Conservation (phyloP, 306 rosid genomes). For the Alnus glutinosa region DNA sequence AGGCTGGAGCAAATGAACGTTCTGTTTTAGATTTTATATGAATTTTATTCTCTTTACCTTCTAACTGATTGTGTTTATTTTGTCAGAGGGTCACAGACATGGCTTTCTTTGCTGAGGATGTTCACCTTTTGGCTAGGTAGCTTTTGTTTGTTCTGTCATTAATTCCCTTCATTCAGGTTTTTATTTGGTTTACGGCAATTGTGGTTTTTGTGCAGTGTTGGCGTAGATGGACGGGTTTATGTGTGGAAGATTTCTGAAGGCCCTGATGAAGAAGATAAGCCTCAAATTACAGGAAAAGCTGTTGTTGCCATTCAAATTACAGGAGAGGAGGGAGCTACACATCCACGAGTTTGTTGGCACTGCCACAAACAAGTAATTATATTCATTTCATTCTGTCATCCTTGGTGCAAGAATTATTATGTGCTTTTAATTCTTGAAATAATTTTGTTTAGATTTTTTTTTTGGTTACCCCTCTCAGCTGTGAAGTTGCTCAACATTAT, state of each 20-base stretch:
- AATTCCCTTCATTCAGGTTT: slow-evolving; percentile 2
- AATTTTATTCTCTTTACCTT: slow-evolving; percentile 19
- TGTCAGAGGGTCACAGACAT: slow-evolving; percentile 98
- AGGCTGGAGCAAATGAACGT: neutral
- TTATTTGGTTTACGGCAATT: slow-evolving; percentile 27
- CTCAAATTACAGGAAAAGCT: slow-evolving; percentile 80
- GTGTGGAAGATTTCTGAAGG: slow-evolving; percentile 98
- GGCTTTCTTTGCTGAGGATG: slow-evolving; percentile 99
- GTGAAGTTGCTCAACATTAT: slow-evolving; percentile 10
- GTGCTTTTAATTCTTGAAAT: slow-evolving; percentile 14
- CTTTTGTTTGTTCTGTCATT: slow-evolving; percentile 21
- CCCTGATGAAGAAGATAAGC: slow-evolving; percentile 88
- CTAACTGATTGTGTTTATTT: slow-evolving; percentile 24
- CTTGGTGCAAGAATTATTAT: slow-evolving; percentile 8
- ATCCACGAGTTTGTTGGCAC: slow-evolving; percentile 98
- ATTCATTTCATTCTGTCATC: slow-evolving; percentile 6
- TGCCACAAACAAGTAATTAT: slow-evolving; percentile 89
- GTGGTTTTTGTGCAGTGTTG: slow-evolving; percentile 61
- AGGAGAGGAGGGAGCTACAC: slow-evolving; percentile 73
- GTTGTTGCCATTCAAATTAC: slow-evolving; percentile 73
- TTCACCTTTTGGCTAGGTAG: slow-evolving; percentile 97
- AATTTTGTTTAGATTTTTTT: neutral
- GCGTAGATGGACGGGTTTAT: slow-evolving; percentile 82
- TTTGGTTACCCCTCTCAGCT: slow-evolving; percentile 11
- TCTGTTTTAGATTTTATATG: slow-evolving; percentile 10